Conservation (phyloP, 768 basidiomycete species). For the Scleroderma bovista region DNA sequence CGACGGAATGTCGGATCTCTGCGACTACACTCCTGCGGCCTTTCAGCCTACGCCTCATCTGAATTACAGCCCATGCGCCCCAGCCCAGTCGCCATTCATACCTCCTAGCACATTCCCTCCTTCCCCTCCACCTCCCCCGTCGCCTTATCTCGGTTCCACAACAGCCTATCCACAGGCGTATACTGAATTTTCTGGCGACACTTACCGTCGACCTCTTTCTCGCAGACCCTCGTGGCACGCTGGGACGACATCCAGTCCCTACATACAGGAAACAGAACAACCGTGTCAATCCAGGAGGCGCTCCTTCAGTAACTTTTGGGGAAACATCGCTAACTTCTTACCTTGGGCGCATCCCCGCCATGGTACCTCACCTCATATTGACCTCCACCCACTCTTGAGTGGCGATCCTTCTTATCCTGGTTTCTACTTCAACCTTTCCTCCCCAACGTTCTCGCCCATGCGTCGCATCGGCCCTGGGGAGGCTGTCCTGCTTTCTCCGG, state of each 20-base stretch:
- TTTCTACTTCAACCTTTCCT: slow-evolving; percentile 53
- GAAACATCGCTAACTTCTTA: slow-evolving; percentile 15
- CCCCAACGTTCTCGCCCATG: slow-evolving; percentile 41
- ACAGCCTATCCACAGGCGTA: slow-evolving; percentile 16
- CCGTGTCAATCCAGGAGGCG: slow-evolving; percentile 14
- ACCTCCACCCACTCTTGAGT: slow-evolving; percentile 36
- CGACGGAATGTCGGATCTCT: slow-evolving; percentile 36
- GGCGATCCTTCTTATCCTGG: slow-evolving; percentile 41
- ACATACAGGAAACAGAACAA: slow-evolving; percentile 12
- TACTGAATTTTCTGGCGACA: slow-evolving; percentile 11
- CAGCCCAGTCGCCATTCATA: neutral
- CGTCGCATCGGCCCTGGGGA: slow-evolving; percentile 36
- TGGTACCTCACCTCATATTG: slow-evolving; percentile 19
- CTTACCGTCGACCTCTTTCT: slow-evolving; percentile 21
- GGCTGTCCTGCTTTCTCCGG: slow-evolving; percentile 31
- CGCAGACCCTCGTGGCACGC: slow-evolving; percentile 45
- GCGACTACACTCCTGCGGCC: slow-evolving; percentile 36
- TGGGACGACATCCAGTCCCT: slow-evolving; percentile 21
- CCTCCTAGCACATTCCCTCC: slow-evolving; percentile 43
- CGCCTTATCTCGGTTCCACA: slow-evolving; percentile 26
- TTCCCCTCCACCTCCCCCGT: slow-evolving; percentile 31
- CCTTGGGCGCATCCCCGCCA: slow-evolving; percentile 14
- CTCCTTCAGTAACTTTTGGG: slow-evolving; percentile 26
- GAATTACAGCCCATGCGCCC: slow-evolving; percentile 24
- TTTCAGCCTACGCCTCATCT: slow-evolving; percentile 32